These are phyloP conservation scores for Ophiocordyceps australis DNA, from an alignment of 2,329 filamentous ascomycete genomes.

Conservation along the genomic window DNA sequence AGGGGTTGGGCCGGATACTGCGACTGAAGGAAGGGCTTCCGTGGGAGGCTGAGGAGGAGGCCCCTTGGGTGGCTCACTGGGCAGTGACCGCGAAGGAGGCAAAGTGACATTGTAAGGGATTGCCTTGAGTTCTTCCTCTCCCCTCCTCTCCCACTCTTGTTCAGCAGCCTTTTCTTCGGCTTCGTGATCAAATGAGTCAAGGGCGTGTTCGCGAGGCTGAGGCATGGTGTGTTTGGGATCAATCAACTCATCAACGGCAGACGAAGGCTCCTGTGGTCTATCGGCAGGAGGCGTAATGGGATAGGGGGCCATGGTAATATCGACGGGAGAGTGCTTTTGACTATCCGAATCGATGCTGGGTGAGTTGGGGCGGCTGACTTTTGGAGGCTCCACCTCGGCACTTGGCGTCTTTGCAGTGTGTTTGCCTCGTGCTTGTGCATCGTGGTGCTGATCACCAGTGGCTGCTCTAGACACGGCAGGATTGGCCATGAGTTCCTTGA, in stretches of 20 bases:
- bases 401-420: constrained; percentile 5
- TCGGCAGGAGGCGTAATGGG: constrained; percentile 46
- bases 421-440: constrained; percentile 2
- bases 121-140: constrained; percentile 21
- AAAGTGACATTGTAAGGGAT: constrained; percentile 31
- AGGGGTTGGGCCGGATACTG: constrained; percentile 24
- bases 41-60: constrained; percentile 32
- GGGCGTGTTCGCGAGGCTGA: constrained; percentile 38
- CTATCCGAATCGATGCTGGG: constrained; percentile 30
- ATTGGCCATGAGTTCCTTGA: constrained; percentile 52
- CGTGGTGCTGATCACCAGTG: constrained; percentile 5
- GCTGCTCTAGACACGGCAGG: constrained; percentile 13
- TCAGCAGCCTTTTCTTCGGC: constrained; percentile 29
- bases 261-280: constrained; percentile 18
- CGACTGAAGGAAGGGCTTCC: constrained; percentile 16
- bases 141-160: constrained; percentile 23
- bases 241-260: constrained; percentile 31
- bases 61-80: constrained; percentile 28
- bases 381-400: constrained; percentile 8
- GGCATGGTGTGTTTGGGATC: constrained; percentile 41
- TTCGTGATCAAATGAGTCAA: constrained; percentile 36
- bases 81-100: constrained; percentile 37
- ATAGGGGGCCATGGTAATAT: constrained; percentile 41
- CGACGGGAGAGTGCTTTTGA: constrained; percentile 37
- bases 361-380: constrained; percentile 18